Conservation (phyloP, 2,329 filamentous ascomycete species). For the Xylariales sp. region DNA sequence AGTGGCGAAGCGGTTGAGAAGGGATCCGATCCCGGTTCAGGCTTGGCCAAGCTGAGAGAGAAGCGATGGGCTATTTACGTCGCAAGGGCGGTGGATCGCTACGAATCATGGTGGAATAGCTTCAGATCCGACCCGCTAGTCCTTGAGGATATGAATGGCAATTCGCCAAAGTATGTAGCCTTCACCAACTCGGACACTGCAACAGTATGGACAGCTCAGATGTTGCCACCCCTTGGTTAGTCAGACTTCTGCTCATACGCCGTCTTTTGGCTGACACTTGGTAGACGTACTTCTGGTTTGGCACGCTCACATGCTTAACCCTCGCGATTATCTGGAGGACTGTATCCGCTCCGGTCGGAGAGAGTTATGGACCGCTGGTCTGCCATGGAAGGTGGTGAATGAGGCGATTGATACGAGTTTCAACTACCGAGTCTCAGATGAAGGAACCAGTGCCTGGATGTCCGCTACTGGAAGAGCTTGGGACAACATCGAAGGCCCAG, state of each 20-base stretch:
- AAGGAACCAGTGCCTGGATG: slow-evolving; percentile 43
- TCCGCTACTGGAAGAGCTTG: slow-evolving; percentile 46
- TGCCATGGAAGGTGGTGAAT: slow-evolving; percentile 63
- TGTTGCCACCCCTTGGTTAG: slow-evolving; percentile 56
- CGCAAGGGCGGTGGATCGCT: slow-evolving; percentile 63
- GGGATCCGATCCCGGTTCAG: slow-evolving; percentile 26
- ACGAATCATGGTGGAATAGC: slow-evolving; percentile 59
- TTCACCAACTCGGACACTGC: slow-evolving; percentile 28
- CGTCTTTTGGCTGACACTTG: slow-evolving; percentile 19
- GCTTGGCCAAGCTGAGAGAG: slow-evolving; percentile 55
- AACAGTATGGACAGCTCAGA: slow-evolving; percentile 33
- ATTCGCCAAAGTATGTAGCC: slow-evolving; percentile 20
- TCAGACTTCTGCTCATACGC: background rate
- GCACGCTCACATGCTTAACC: slow-evolving; percentile 77
- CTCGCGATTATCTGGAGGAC: slow-evolving; percentile 69
- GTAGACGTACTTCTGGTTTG: slow-evolving; percentile 73
- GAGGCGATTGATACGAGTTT: slow-evolving; percentile 55
- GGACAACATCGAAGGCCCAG: slow-evolving; percentile 52
- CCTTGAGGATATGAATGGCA: slow-evolving; percentile 30
- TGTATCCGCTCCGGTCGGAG: slow-evolving; percentile 54
- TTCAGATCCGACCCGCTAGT: slow-evolving; percentile 27
- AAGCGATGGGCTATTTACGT: slow-evolving; percentile 72
- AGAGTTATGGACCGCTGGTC: slow-evolving; percentile 54
- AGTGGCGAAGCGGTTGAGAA: slow-evolving; percentile 13
- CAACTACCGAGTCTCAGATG: slow-evolving; percentile 45